Conservation (phyloP, 2,329 filamentous ascomycete genomes). For the Phoma herbarum region DNA sequence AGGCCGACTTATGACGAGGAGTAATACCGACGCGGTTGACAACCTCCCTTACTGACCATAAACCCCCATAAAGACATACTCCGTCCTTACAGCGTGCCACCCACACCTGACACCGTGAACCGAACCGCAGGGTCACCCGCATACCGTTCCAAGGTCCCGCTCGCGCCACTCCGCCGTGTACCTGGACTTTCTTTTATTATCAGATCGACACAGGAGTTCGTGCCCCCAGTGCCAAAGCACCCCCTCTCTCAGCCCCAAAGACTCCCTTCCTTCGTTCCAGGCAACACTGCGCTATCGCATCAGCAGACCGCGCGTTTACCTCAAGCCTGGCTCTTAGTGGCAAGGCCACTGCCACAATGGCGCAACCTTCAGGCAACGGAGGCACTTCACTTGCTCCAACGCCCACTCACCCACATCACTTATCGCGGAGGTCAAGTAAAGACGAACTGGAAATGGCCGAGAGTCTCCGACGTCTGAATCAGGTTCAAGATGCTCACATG, state of each 20-base stretch:
- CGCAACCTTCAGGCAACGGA: slow-evolving; percentile 41
- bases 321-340: slow-evolving; percentile 19
- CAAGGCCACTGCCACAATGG: slow-evolving; percentile 35
- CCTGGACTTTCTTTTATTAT: slow-evolving; percentile 26
- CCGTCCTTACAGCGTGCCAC: slow-evolving; percentile 28
- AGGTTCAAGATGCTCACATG: slow-evolving; percentile 51
- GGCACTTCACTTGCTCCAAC: slow-evolving; percentile 50
- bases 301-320: slow-evolving; percentile 12
- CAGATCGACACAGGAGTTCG: slow-evolving; percentile 16
- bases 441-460: slow-evolving; percentile 61
- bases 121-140: slow-evolving; percentile 31
- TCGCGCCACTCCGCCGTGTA: slow-evolving; percentile 31
- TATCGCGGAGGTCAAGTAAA: slow-evolving; percentile 57
- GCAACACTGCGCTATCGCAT: slow-evolving; percentile 35
- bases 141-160: slow-evolving; percentile 38
- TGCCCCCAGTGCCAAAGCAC: slow-evolving; percentile 4
- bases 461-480: slow-evolving; percentile 56
- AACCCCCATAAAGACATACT: slow-evolving; percentile 30
- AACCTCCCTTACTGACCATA: slow-evolving; percentile 27
- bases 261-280: slow-evolving; percentile 8
- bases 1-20: slow-evolving; percentile 30
- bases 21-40: slow-evolving; percentile 28
- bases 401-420: slow-evolving; percentile 48
- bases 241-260: slow-evolving; percentile 8
- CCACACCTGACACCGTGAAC: slow-evolving; percentile 26